A percentile compares a stretch with the other conserved stretches of the same genome.
phyloP scores from a whole-genome alignment of 257 asterid species.

The Solanum dulcamara region DNA sequence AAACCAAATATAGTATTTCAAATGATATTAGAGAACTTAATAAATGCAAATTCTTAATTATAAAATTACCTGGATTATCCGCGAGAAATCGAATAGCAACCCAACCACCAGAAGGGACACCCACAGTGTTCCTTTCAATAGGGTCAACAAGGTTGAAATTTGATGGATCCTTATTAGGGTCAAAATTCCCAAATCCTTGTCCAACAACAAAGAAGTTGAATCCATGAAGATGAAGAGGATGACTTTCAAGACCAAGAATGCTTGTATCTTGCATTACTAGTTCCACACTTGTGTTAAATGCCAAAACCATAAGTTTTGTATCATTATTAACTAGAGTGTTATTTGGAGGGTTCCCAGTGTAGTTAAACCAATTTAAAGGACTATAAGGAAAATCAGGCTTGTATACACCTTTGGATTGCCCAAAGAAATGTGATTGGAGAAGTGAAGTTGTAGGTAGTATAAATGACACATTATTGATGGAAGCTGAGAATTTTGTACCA shows the following conservation, averaged over 20 bases:
- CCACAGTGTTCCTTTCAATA: slow-evolving; percentile 51
- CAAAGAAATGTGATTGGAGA: slow-evolving; percentile 37
- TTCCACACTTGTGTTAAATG: slow-evolving; percentile 39
- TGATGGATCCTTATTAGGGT: slow-evolving; percentile 32
- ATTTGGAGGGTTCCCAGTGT: slow-evolving; percentile 41
- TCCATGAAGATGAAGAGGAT: slow-evolving; percentile 63
- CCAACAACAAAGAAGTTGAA: slow-evolving; percentile 64
- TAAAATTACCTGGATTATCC: slow-evolving; percentile 48
- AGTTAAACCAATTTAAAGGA: slow-evolving; percentile 42
- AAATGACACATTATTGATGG: slow-evolving; percentile 38
- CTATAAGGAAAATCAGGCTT: slow-evolving; percentile 34
- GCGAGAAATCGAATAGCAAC: slow-evolving; percentile 51
- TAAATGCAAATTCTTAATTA: not conserved
- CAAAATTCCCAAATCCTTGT: slow-evolving; percentile 45
- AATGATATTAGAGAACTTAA: not conserved
- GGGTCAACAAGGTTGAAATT: slow-evolving; percentile 50
- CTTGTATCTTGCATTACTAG: slow-evolving; percentile 52
- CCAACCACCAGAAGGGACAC: slow-evolving; percentile 66
- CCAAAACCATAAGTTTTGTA: slow-evolving; percentile 36
- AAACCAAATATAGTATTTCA: not conserved
- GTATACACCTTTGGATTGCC: slow-evolving; percentile 26
- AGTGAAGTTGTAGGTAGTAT: slow-evolving; percentile 36
- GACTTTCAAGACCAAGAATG: slow-evolving; percentile 55
- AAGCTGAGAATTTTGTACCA: slow-evolving; percentile 38
- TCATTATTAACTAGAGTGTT: slow-evolving; percentile 34